Conservation (phyloP, 805 yeast genomes). For the Nakazawaea pomicola region DNA sequence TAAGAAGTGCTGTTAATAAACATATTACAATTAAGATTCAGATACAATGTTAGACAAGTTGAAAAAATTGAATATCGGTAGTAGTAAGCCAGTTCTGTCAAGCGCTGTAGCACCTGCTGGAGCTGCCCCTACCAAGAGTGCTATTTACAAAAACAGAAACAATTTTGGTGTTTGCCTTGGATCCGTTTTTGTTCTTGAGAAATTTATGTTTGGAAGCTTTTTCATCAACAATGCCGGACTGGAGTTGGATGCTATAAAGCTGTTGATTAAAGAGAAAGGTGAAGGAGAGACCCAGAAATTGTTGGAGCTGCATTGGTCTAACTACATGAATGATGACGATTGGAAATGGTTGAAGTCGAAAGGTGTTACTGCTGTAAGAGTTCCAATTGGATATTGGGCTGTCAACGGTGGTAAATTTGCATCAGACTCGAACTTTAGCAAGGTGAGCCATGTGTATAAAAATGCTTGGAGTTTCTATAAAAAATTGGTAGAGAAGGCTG, state of each 20-base stretch:
- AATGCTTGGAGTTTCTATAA: slow-evolving; percentile 69
- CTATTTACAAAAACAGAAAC: slow-evolving; percentile 53
- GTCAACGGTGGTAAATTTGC: slow-evolving; percentile 60
- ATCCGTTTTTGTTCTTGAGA: slow-evolving; percentile 71
- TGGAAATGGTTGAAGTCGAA: slow-evolving; percentile 69
- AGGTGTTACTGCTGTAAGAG: slow-evolving; percentile 75
- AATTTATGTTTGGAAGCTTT: slow-evolving; percentile 64
- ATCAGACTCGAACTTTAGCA: slow-evolving; percentile 57
- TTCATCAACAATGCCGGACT: slow-evolving; percentile 55
- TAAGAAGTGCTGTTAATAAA: too few relatives aligned
- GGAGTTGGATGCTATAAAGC: slow-evolving; percentile 70
- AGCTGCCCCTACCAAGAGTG: slow-evolving; percentile 30
- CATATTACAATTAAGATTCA: too few relatives aligned
- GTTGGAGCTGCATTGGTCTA: slow-evolving; percentile 62
- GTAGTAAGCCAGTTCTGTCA: slow-evolving; percentile 16
- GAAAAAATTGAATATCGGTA: slow-evolving; percentile 18
- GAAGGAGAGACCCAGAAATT: slow-evolving; percentile 45
- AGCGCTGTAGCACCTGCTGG: slow-evolving; percentile 32
- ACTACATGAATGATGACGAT: slow-evolving; percentile 60
- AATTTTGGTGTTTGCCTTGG: slow-evolving; percentile 89
- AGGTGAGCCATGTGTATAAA: slow-evolving; percentile 50
- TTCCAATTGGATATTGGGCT: slow-evolving; percentile 92
- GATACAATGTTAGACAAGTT: slow-evolving; percentile 19
- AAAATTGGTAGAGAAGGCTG: slow-evolving; percentile 55
- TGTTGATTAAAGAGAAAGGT: slow-evolving; percentile 44